Conservation (phyloP, 2,329 filamentous ascomycete genomes). For the Chaetothyriales sp. region DNA sequence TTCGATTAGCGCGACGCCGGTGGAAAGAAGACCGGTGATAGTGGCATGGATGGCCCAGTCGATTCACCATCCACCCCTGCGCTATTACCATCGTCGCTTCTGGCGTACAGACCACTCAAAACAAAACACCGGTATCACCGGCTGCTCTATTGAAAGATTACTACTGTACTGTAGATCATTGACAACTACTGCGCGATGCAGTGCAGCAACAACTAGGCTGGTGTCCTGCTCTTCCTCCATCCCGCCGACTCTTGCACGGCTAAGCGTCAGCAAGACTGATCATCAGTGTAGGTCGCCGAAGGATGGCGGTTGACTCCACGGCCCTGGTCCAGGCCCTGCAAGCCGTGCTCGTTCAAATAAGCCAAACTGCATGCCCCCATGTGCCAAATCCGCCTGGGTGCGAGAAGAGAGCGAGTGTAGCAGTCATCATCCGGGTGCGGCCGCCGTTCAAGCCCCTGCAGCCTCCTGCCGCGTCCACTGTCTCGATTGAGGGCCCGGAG, state of each 20-base stretch:
- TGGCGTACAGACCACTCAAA: no score
- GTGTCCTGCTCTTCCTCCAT: not conserved
- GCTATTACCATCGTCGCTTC: no score
- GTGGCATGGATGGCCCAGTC: no score
- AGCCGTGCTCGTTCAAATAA: slow-evolving; percentile 8
- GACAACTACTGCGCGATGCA: no score
- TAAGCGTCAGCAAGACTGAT: not conserved
- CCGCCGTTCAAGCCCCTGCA: slow-evolving; percentile 43
- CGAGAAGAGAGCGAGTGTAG: slow-evolving; percentile 49
- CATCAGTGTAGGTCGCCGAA: not conserved
- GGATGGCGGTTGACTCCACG: slow-evolving; percentile 13
- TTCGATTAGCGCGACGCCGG: no score
- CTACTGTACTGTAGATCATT: no score
- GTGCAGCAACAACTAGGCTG: not conserved
- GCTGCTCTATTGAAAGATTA: no score
- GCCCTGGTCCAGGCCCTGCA: slow-evolving; percentile 12
- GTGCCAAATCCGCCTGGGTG: slow-evolving; percentile 32
- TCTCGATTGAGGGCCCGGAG: slow-evolving; percentile 10
- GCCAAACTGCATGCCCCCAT: slow-evolving; percentile 25
- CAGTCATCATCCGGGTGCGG: slow-evolving; percentile 47
- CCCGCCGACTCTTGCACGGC: not conserved
- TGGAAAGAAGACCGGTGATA: no score
- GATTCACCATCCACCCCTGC: no score
- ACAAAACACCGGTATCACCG: no score
- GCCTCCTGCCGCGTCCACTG: slow-evolving; percentile 16